Base-by-base conservation (phyloP, 2,329 filamentous ascomycete genomes). In the Anisogramma anomala region DNA sequence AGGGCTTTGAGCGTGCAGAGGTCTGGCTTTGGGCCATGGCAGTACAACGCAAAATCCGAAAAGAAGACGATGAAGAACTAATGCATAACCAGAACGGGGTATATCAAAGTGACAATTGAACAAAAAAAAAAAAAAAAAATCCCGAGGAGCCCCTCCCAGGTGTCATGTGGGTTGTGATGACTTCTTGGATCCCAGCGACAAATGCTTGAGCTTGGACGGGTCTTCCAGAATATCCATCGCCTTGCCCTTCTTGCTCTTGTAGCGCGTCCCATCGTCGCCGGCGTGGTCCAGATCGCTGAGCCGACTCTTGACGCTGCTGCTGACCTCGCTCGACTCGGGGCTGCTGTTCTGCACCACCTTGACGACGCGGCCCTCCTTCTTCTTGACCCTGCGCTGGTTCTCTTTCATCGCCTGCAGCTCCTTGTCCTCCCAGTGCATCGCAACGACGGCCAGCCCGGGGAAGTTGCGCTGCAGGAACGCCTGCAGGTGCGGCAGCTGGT, bases 371-470 rank as follows among this genome's bases (percentile, higher is more conserved):
- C 73, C 72, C 52, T 74, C 68, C 30, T 65, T 65, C 68, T 84
- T 84, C 72, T 91, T 94, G 49, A 71, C 63, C 44, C 80, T 73
- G 19, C 76, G 66, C 63, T 94, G 88, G 46, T 78, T 72, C 31
- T 78, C 64, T 67, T 95, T 95, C 66, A 93, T 76, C 68, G 32
- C 70, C 63, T 61, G 94, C 27, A 30, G 79, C 49, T 76, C 68
- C 45, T 88, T 72, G 8, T 84, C 82, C 42, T 86, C 84, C 63
- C 84, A 93, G 55, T 87, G 82, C 51, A 89, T 74, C 0, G 77
- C 77, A 0, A 79, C 67, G 33, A 94, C 67, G 38, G 82, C 77
- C 1, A 96, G 64, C 0, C 84, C 86, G 0, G 84, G 84, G 25
- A 95, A 77, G 50, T 89, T 86, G 18, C 59, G 60, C 23, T 78